A percentile compares a stretch with the other conserved stretches of the same genome.
phyloP scores from a whole-genome alignment of 2,329 filamentous ascomycete genomes.

The Fusarium proliferatum region DNA sequence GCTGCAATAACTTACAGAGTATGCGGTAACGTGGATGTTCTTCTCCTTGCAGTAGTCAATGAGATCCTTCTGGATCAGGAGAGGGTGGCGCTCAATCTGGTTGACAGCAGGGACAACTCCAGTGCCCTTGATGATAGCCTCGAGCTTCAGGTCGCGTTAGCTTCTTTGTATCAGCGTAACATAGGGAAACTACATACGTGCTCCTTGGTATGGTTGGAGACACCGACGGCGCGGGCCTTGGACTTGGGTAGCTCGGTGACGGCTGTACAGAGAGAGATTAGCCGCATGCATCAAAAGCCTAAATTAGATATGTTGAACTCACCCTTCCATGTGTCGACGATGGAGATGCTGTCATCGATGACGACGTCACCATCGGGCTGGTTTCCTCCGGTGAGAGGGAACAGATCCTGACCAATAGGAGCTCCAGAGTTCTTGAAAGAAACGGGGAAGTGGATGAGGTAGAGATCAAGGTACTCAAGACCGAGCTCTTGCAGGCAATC shows the following conservation, averaged over 20 bases:
- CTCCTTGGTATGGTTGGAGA: background rate
- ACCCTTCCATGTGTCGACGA: background rate
- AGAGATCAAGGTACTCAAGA: background rate
- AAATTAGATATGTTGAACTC: background rate
- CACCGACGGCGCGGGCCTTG: background rate
- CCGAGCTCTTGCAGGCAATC: background rate
- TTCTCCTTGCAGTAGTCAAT: background rate
- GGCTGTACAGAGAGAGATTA: background rate
- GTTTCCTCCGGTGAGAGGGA: background rate
- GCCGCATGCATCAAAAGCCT: rapidly evolving
- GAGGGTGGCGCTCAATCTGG: background rate
- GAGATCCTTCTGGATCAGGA: background rate
- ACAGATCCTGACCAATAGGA: background rate
- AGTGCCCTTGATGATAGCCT: background rate
- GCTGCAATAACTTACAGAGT: background rate
- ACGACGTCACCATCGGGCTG: background rate
- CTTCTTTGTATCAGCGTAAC: rapidly evolving
- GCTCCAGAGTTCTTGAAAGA: background rate
- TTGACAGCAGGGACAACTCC: background rate
- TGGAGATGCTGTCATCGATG: background rate
- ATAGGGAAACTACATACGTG: rapidly evolving
- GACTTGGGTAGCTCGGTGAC: background rate
- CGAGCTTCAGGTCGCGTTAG: background rate
- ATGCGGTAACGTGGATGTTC: background rate
- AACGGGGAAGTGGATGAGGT: background rate